These are phyloP conservation scores for Perilla frutescens DNA, from an alignment of 257 asterid species.

Conservation along the genomic window DNA sequence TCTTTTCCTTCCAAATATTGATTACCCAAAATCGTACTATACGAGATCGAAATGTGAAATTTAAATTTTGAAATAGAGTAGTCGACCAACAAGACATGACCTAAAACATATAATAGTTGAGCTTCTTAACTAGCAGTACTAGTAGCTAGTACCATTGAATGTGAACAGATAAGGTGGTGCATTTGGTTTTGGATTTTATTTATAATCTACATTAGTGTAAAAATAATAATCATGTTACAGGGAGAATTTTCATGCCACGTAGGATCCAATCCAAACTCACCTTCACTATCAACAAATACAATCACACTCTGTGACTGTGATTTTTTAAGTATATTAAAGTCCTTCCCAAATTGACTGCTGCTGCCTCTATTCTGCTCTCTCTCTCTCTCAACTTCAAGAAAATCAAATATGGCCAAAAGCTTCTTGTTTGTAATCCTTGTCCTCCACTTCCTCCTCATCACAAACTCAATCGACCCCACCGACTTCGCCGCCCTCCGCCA, in stretches of 20 bases:
- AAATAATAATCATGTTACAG: no score
- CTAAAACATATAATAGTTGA: no score
- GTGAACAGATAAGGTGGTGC: no score
- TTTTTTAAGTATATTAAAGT: neutral
- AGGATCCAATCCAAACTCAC: no score
- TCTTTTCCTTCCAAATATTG: no score
- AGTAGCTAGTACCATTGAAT: no score
- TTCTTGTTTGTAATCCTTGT: conserved; percentile 8
- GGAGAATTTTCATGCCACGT: no score
- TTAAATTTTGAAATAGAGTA: no score
- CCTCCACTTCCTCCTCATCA: conserved; percentile 31
- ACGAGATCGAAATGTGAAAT: neutral
- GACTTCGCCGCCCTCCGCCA: conserved; percentile 68
- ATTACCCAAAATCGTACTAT: neutral
- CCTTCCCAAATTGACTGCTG: conserved; percentile 15
- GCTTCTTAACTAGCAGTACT: no score
- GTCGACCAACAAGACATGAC: no score
- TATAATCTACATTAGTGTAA: neutral
- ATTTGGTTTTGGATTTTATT: neutral
- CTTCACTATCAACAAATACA: no score
- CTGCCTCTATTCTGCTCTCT: neutral
- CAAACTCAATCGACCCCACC: conserved; percentile 25
- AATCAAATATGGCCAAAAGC: conserved; percentile 37
- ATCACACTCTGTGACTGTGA: neutral
- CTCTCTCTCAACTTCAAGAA: conserved; percentile 24